Base-by-base conservation (phyloP, 1,284 basidiomycete species). In the Cryptococcus floricola region DNA sequence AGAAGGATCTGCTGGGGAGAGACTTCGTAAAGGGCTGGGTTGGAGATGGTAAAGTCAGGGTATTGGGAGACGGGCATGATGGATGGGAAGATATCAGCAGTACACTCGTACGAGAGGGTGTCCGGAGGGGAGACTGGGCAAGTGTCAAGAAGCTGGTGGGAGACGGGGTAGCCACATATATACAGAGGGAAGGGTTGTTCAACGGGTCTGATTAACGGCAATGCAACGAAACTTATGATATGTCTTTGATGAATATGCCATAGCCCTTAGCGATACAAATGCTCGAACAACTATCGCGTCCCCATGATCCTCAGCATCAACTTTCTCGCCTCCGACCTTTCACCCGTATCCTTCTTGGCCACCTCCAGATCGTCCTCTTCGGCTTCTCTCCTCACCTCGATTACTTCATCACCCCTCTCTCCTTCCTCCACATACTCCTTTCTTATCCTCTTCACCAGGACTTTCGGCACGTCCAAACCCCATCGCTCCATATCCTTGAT, bases 31-130 rank as follows among this genome's bases (percentile, higher is more conserved):
- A 54, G 34, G 53, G 58, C 48, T 87, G 84, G 71, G 71, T 86
- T 7, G 69, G 79, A 27, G 66, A 77, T 1, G 80, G 79, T 0
- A 79, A 81, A 27, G 80, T 91, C 19, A 66, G 74, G 25, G 74
- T 90, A 44, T 78, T 87, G 18, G 83, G 88, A 50, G 83, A 88
- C 51, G 83, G 81, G 0, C 75, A 80, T 16, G 77, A 80, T n/a
- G 66, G 58, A 4, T 63, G 64, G 39, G 81, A 84, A 66, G 81
- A 77, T 1, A 83, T 86, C 61, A 91, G 89, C 69, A 91, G 88
- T 10, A 91, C 84, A 27, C 78, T 81, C 43, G 83, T 91, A 8
- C 81, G 91, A n/a, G 70, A 75, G 10, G 79, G 80, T 37, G 76
- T 87, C 12, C 66, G 65, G 25, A 58, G 53, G 3, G 72, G 70